Evolutionary conservation across 495 filamentous ascomycete species (phyloP), one percentile per base, ranked within the genome.

Genomic region (Penicillium manginii): DNA sequence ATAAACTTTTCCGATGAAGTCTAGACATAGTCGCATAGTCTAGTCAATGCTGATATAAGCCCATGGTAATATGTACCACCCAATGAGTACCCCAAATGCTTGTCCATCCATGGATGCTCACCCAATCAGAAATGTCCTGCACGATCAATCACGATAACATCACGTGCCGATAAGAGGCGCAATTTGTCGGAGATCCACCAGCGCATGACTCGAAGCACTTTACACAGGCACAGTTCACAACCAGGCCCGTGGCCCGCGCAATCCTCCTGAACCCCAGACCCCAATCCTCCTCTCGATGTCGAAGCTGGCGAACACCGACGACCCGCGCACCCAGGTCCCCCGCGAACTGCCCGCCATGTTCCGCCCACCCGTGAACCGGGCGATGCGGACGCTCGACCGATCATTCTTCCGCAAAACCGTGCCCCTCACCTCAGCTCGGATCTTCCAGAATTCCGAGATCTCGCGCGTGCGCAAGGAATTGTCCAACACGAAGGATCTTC

Each of bases 361-460:
- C 73, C 85, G 87, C 40, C 91, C 93, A 10, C 96, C 93, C 22
- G 75, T 93, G 37, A 88, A 93, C 67, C 91, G 91, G 65, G 85
- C 88, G 17, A 91, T 90, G 86, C 81, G 80, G 63, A 75, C 75
- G 5, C 85, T 98, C 23, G 93, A 98, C 75, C 86, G 91, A 29
- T 80, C 88, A 15, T 87, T 93, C 63, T 98, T 98, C 75, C 75
- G 81, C 31, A 92, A 88, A 66, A 88, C 78, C 1, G 66, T 97
- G 39, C 84, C 87, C 15, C 71, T 93, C 21, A 81, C 91, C 15
- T 93, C 92, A n/a, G 94, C 92, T 10, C 82, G 85, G 37, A 73
- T 99, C 18, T 81, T 83, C 57, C 86, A 96, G 61, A 77, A 75
- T 32, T 86, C 82, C 39, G 81, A 90, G 62, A 93, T 97, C 49